Evolutionary conservation across 2,329 filamentous ascomycete genomes (phyloP).

Genomic region (Cladophialophora chaetospira): DNA sequence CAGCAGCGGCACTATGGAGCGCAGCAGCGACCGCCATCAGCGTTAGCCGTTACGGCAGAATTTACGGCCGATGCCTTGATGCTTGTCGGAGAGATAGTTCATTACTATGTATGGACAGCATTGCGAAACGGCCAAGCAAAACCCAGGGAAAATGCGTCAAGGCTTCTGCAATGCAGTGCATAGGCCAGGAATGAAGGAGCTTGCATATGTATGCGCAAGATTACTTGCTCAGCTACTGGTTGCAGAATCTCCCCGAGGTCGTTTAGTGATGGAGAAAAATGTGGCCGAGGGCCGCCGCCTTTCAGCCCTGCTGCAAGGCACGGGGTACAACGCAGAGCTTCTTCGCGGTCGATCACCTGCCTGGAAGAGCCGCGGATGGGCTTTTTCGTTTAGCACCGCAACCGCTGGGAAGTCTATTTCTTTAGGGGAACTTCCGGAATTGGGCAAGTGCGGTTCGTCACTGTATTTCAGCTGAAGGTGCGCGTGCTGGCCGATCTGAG

Average conservation of each 20-base stretch:
- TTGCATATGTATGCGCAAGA: too few relatives aligned
- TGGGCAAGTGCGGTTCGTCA: constrained; percentile 1
- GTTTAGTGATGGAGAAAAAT: constrained; percentile 1
- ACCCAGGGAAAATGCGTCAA: too few relatives aligned
- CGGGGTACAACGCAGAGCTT: not conserved
- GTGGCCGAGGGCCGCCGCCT: not conserved
- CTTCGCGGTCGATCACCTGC: not conserved
- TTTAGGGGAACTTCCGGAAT: not conserved
- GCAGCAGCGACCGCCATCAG: too few relatives aligned
- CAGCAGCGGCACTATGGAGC: too few relatives aligned
- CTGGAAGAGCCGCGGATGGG: not conserved
- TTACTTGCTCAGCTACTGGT: too few relatives aligned
- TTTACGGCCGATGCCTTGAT: too few relatives aligned
- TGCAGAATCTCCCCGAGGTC: not conserved
- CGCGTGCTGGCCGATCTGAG: not conserved
- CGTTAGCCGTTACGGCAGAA: too few relatives aligned
- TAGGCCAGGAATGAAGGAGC: too few relatives aligned
- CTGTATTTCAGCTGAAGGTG: not conserved
- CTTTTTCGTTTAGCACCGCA: not conserved
- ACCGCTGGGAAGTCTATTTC: not conserved
- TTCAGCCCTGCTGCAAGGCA: constrained; percentile 20
- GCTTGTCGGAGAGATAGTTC: too few relatives aligned
- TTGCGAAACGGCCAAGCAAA: too few relatives aligned
- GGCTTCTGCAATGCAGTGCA: too few relatives aligned
- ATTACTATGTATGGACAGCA: too few relatives aligned